Conservation (phyloP, 352 stramenopile genomes). For the Phytophthora fragariae region DNA sequence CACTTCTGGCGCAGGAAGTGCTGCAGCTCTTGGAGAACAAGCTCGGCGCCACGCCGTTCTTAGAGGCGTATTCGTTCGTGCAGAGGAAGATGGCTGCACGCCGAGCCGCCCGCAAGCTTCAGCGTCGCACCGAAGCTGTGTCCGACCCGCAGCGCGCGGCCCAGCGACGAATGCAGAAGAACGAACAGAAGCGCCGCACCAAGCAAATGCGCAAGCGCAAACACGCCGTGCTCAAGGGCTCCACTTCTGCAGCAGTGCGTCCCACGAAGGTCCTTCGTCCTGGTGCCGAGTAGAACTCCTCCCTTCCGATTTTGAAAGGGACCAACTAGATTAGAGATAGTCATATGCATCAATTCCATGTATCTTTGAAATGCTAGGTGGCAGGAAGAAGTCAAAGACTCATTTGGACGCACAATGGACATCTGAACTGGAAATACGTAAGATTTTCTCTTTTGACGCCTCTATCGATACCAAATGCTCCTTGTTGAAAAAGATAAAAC, state of each 20-base stretch:
- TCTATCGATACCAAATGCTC: no score
- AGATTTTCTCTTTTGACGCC: no score
- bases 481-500: no score
- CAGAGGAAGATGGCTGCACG: conserved; percentile 82
- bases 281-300: conserved; percentile 55
- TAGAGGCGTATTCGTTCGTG: conserved; percentile 87
- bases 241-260: conserved; percentile 62
- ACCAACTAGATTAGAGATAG: conserved; percentile 41
- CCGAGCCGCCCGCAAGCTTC: conserved; percentile 73
- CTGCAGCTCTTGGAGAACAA: conserved; percentile 88
- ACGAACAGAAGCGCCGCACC: conserved; percentile 79
- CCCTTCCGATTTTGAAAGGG: not conserved
- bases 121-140: conserved; percentile 83
- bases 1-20: conserved; percentile 84
- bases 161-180: conserved; percentile 87
- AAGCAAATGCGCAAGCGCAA: conserved; percentile 93
- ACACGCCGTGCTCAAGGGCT: conserved; percentile 85
- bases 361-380: conserved; percentile 27
- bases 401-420: no score
- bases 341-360: conserved; percentile 32
- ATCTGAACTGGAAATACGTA: no score
- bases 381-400: no score
- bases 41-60: conserved; percentile 72
- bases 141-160: conserved; percentile 77
- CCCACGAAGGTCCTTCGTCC: conserved; percentile 69